These are phyloP conservation scores for Mycena latifolia DNA, from an alignment of 768 basidiomycete species.

Conservation along the genomic window DNA sequence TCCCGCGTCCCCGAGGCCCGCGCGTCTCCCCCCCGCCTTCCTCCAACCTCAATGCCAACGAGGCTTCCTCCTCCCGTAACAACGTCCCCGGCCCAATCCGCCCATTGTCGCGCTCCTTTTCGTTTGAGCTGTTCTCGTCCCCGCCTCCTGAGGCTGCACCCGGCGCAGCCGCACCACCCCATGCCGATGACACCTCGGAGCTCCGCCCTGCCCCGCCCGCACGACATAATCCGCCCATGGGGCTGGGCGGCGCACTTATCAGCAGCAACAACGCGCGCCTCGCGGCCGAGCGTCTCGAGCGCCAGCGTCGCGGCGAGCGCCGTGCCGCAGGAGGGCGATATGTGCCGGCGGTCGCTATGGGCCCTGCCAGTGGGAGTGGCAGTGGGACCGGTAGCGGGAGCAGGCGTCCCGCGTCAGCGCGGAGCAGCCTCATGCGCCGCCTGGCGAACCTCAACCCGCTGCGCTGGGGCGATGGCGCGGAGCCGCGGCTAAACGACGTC, in stretches of 20 bases:
- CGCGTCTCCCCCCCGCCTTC: slow-evolving; percentile 52
- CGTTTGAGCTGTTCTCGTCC: slow-evolving; percentile 21
- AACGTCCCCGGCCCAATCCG: slow-evolving; percentile 36
- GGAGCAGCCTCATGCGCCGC: slow-evolving; percentile 19
- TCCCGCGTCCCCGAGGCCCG: slow-evolving; percentile 48
- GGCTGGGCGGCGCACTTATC: slow-evolving; percentile 74
- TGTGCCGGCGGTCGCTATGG: slow-evolving; percentile 17
- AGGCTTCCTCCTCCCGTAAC: slow-evolving; percentile 54
- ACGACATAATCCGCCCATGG: slow-evolving; percentile 66
- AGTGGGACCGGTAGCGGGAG: background rate
- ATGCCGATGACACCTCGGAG: background rate
- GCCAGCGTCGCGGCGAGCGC: slow-evolving; percentile 21
- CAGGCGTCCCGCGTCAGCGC: background rate
- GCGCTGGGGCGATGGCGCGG: slow-evolving; percentile 20
- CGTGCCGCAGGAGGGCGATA: slow-evolving; percentile 29
- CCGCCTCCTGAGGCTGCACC: slow-evolving; percentile 29
- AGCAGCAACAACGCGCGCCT: slow-evolving; percentile 49
- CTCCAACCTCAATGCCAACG: slow-evolving; percentile 60
- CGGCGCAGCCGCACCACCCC: background rate
- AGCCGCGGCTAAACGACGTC: slow-evolving; percentile 20
- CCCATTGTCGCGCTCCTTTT: slow-evolving; percentile 33
- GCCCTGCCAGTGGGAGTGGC: slow-evolving; percentile 4
- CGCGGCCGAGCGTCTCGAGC: slow-evolving; percentile 33
- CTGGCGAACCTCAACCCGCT: slow-evolving; percentile 20
- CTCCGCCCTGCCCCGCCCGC: slow-evolving; percentile 18